Base-by-base conservation (phyloP, 805 yeast genomes). In the Metschnikowia arizonensis region DNA sequence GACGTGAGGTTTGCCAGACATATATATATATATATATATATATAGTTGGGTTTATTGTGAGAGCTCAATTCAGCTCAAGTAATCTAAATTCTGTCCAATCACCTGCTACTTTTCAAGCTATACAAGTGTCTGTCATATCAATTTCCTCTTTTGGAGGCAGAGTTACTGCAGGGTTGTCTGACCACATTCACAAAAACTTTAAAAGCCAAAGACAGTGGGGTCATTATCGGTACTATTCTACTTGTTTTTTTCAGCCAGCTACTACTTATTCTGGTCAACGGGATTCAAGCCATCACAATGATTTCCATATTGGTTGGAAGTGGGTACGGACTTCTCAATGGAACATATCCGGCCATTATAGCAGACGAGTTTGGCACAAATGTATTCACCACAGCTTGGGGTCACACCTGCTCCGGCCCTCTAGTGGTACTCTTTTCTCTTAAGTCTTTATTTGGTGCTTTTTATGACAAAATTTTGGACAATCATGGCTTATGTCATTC, bases 321-420 rank as follows among this genome's bases (percentile, higher is more conserved):
- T 26, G 75, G 86, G 17, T 85, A 83, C 63, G 95, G 95, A 0
- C 69, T 84, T 23, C 63, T 79, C 3, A 84, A 82, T 64, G 91
- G 91, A 0, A 77, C 83, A 0, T 82, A 81, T 59, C 95, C 95
- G 3, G 84, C 90, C 1, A 73, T 83, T 2, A 72, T 84, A 24
- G 89, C 89, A 0, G 95, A 85, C 50, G 66, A 72, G 11, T 84
- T 83, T 64, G 90, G 90, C 2, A 75, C 86, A 0, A 70, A 65
- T 5, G 75, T 80, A 0, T 85, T 83, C 59, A 80, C 88, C 18
- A 83, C 90, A 0, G 73, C 83, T 1, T 85, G 93, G 91, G 88
- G 91, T 0, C 64, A 85, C 33, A 63, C 80, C 12, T 82, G 89
- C 19, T 81, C 88, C 0, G 90, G 90, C 6, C 88, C 88, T 1